These are phyloP conservation scores for Actinomucor elegans DNA, from an alignment of 371 early-diverging fungal species.

Conservation along the genomic window DNA sequence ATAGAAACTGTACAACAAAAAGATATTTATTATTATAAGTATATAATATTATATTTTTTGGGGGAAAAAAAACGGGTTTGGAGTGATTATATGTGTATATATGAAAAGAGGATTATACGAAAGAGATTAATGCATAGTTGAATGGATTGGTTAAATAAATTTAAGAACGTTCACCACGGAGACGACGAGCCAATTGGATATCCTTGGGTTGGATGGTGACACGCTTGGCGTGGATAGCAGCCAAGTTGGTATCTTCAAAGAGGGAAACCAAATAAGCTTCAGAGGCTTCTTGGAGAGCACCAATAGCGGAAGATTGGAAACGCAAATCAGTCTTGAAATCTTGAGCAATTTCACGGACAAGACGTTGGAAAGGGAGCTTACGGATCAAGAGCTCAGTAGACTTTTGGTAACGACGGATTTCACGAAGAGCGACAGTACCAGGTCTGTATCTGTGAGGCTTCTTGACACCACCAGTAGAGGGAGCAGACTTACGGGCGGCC, in stretches of 20 bases:
- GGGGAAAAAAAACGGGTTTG: too few relatives aligned
- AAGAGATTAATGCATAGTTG: slow-evolving; percentile 1
- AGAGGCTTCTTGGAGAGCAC: slow-evolving; percentile 98
- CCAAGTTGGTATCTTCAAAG: slow-evolving; percentile 80
- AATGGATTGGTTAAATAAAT: slow-evolving; percentile 45
- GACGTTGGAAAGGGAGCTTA: slow-evolving; percentile 98
- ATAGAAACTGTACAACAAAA: slow-evolving; percentile 4
- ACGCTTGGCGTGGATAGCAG: slow-evolving; percentile 95
- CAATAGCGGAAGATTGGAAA: slow-evolving; percentile 98
- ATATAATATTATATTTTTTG: too few relatives aligned
- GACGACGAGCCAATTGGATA: slow-evolving; percentile 87
- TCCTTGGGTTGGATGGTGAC: slow-evolving; percentile 97
- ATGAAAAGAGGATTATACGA: neutral
- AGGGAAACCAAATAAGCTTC: slow-evolving; percentile 91
- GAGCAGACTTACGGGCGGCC: slow-evolving; percentile 70
- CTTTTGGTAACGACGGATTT: slow-evolving; percentile 98
- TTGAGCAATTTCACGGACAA: slow-evolving; percentile 95
- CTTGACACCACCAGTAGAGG: slow-evolving; percentile 64
- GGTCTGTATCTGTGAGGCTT: slow-evolving; percentile 89
- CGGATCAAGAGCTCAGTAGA: slow-evolving; percentile 97
- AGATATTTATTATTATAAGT: neutral
- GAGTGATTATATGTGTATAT: neutral
- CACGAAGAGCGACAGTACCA: slow-evolving; percentile 92
- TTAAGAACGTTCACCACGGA: slow-evolving; percentile 58
- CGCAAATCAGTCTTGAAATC: slow-evolving; percentile 98